phyloP scores from a whole-genome alignment of 2,329 filamentous ascomycete species.

The Colletotrichum caudatum region DNA sequence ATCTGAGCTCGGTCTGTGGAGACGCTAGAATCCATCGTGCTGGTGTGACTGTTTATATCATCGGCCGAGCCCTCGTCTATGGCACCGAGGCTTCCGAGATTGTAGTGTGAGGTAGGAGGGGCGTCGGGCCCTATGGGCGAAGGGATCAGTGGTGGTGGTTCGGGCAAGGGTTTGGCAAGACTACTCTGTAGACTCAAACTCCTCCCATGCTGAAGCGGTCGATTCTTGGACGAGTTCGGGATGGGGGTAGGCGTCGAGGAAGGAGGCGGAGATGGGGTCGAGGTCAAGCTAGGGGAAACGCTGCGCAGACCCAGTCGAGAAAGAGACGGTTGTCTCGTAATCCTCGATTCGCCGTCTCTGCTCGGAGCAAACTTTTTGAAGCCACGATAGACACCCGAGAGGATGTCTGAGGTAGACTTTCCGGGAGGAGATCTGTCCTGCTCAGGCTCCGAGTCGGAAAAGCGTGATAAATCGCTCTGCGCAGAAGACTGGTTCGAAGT shows the following conservation, averaged over 20 bases:
- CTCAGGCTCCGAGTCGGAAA: conserved; percentile 61
- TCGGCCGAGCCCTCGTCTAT: conserved; percentile 49
- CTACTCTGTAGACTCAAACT: conserved; percentile 67
- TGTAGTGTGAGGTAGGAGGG: conserved; percentile 51
- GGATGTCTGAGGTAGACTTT: conserved; percentile 60
- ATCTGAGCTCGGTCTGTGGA: conserved; percentile 52
- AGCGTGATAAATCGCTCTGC: conserved; percentile 54
- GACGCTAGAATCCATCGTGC: conserved; percentile 61
- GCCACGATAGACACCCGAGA: conserved; percentile 65
- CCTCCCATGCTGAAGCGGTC: conserved; percentile 61
- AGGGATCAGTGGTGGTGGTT: conserved; percentile 55
- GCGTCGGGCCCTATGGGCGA: conserved; percentile 44
- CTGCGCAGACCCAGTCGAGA: conserved; percentile 51
- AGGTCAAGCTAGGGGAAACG: conserved; percentile 46
- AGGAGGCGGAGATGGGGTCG: conserved; percentile 47
- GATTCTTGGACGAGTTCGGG: conserved; percentile 35
- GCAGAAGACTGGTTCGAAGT: conserved; percentile 47
- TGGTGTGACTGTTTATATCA: conserved; percentile 57
- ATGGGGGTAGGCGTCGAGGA: conserved; percentile 34
- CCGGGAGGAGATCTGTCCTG: conserved; percentile 44
- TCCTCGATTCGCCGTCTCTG: conserved; percentile 58
- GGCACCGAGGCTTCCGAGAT: conserved; percentile 44
- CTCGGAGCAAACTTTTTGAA: conserved; percentile 61
- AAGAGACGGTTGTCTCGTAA: conserved; percentile 59
- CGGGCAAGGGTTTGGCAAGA: conserved; percentile 69